Evolutionary conservation across 2,329 filamentous ascomycete species (phyloP), one percentile per base, ranked within the genome.

Genomic region (Paracorniculantispora psalliotae): DNA sequence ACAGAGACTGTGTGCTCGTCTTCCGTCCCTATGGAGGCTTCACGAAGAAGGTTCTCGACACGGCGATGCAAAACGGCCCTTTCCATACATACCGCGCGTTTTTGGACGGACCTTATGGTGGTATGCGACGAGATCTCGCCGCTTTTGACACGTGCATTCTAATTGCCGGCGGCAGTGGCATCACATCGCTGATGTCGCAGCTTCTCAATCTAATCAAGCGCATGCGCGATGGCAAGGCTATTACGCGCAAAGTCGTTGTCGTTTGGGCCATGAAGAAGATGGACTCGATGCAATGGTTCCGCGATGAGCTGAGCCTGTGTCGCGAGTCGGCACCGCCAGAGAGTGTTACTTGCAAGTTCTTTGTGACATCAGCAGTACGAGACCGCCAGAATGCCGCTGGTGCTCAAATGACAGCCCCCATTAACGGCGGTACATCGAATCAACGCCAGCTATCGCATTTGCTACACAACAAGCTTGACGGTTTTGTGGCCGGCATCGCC

Each of bases 261-360:
- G 84, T 97, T n/a, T 97, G 93, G 93, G 87, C 92, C 5, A 79
- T 97, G 64, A 96, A 94, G 74, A 85, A 90, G 59, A 86, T 94
- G 15, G 93, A 97, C 72, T 91, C 91, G 1, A 91, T 97, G 86
- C 91, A 97, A 70, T 97, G 93, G 93, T 97, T 97, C 80, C 90
- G 91, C 64, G 92, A 97, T 74, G 93, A 97, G 72, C 80, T 97
- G 60, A 85, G 92, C 50, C 96, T 97, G 67, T 96, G 93, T 74
- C 85, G 91, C 66, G 91, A 97, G 72, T 88, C 86, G 52, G 92
- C 93, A 10, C 93, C 93, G 1, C 89, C 90, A 0, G 91, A 94
- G 69, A 89, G 90, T 30, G 90, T 97, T 9, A 90, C 90, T 25
- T 97, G 92, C 77, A 92, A 96, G 71, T 97, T 97, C 78, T 97